Evolutionary conservation across 1,284 basidiomycete species (phyloP).

Genomic region (Marasmius oreades): DNA sequence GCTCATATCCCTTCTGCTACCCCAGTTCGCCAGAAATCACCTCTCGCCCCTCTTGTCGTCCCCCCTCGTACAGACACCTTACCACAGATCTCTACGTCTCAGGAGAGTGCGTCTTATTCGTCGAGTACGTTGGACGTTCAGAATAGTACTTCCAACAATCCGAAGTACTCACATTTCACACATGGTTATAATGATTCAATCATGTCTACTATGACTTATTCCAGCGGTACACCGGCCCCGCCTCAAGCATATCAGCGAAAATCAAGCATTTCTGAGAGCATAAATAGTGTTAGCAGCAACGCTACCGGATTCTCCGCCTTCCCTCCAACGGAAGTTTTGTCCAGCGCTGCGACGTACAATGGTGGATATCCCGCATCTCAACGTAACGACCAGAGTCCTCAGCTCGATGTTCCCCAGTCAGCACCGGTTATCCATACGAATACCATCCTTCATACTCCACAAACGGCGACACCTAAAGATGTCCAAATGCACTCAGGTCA

Average conservation of each 20-base stretch:
- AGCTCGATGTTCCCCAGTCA: conserved; percentile 22
- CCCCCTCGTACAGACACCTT: conserved; percentile 40
- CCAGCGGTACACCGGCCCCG: conserved; percentile 9
- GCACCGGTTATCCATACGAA: conserved; percentile 20
- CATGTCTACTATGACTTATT: conserved; percentile 15
- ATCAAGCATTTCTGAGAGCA: conserved; percentile 27
- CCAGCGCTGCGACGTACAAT: conserved; percentile 1
- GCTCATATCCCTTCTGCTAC: conserved; percentile 26
- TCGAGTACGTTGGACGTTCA: conserved; percentile 8
- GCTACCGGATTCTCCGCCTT: conserved; percentile 16
- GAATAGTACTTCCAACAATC: neutral
- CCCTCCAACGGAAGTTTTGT: conserved; percentile 13
- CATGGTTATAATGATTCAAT: conserved; percentile 16
- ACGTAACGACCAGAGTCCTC: conserved; percentile 15
- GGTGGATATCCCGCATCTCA: conserved; percentile 14
- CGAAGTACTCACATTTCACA: conserved; percentile 13
- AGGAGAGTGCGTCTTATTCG: conserved; percentile 22
- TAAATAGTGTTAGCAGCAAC: conserved; percentile 25
- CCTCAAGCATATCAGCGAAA: conserved; percentile 27
- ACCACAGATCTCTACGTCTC: conserved; percentile 26
- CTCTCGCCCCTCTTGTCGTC: conserved; percentile 38
- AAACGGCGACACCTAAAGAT: neutral
- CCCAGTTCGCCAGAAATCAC: conserved; percentile 27
- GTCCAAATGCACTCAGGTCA: neutral
- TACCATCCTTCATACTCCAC: conserved; percentile 14